A percentile compares a stretch with the other conserved stretches of the same genome.
Evolutionary conservation across 192 early-diverging fungal genomes (phyloP).

Genomic region (Linnemannia zychae): DNA sequence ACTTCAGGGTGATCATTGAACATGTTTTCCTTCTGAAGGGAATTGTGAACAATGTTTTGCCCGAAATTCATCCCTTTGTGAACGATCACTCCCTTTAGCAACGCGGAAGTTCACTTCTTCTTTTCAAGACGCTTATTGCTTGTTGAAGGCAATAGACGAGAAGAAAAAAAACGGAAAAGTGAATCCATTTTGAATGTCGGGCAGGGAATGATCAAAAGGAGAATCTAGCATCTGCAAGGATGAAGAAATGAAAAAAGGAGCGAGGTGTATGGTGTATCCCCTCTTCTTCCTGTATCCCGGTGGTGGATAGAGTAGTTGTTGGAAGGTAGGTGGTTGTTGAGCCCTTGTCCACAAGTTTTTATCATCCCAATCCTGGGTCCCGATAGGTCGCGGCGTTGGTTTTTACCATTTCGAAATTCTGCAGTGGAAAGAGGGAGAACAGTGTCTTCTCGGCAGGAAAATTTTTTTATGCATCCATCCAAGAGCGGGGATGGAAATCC

Average conservation of each 20-base stretch:
- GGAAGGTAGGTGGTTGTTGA: background rate
- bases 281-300: conserved; percentile 1
- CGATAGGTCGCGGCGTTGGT: background rate
- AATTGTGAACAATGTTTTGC: background rate
- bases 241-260: background rate
- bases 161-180: background rate
- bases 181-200: conserved; percentile 4
- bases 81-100: background rate
- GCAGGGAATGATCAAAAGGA: conserved; percentile 8
- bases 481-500: background rate
- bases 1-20: background rate
- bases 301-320: background rate
- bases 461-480: conserved; percentile 43
- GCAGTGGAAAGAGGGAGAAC: conserved; percentile 46
- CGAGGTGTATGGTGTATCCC: background rate
- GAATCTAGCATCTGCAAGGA: conserved; percentile 1
- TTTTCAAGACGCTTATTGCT: background rate
- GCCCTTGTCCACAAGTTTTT: background rate
- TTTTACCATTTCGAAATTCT: conserved; percentile 56
- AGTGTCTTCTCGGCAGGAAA: background rate
- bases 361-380: background rate
- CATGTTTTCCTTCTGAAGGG: too few relatives aligned
- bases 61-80: background rate
- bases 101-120: conserved; percentile 1
- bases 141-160: background rate